Percentiles rank a stretch among this genome's conserved stretches.
Evolutionary conservation across 257 asterid genomes (phyloP).

Genomic region (Leptodermis oblonga): DNA sequence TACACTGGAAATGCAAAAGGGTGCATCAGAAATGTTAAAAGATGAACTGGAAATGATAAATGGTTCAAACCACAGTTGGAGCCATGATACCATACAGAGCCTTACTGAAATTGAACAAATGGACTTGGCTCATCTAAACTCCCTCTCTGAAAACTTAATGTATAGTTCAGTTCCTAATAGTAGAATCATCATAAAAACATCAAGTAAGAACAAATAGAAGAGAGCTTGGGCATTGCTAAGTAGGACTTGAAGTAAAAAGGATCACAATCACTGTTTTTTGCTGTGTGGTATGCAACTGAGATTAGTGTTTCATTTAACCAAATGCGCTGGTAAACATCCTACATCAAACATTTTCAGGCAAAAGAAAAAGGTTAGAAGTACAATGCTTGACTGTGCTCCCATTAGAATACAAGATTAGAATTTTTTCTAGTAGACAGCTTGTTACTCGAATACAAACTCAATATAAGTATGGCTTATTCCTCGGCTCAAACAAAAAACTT

Average conservation of each 20-base stretch:
- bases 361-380: neutral
- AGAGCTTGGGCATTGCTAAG: neutral
- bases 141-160: neutral
- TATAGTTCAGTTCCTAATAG: neutral
- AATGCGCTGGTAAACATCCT: neutral
- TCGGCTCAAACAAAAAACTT: no score
- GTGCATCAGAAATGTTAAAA: no score
- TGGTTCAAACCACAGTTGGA: no score
- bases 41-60: no score
- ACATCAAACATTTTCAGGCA: neutral
- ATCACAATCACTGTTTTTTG: neutral
- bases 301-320: neutral
- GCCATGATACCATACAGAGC: no score
- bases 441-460: no score
- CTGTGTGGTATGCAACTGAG: neutral
- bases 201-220: constrained; percentile 1
- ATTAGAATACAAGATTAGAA: neutral
- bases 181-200: neutral
- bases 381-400: neutral
- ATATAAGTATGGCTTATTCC: no score
- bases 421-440: no score
- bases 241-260: neutral
- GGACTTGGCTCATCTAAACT: neutral
- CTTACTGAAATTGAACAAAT: neutral
- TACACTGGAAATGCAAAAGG: no score